Base-by-base conservation (phyloP, 495 filamentous ascomycete species). In the Bacidia rubella region DNA sequence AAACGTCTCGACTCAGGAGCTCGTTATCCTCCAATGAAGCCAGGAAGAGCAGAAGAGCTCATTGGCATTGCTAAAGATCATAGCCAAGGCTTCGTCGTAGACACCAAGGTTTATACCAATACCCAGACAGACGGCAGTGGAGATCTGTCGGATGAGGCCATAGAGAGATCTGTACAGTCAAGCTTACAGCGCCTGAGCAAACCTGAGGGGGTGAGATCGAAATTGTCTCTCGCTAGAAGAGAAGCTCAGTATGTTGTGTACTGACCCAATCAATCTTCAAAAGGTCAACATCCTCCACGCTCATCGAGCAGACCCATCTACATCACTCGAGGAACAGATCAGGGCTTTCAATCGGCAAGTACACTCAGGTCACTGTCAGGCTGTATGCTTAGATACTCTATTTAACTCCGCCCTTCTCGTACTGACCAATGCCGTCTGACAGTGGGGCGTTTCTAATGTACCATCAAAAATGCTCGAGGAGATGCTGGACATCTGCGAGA, bases 11-110 rank as follows among this genome's bases (percentile, higher is more conserved):
- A 76, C 44, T 68, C 70, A 0, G 72, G 65, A 2, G 66, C 69
- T 22, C 65, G 68, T 17, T 76, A 76, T 53, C 68, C 72, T 24
- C 69, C 71, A 17, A 46, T 59, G 2, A 65, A 62, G 19, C 63
- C 67, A 7, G 73, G 73, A 12, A 56, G 54, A 10, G 64, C 73
- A 1, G 73, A 76, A 54, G 45, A 58, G 48, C 52, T 72, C n/a
- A 59, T 76, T 12, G 73, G 71, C 2, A 64, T 68, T 47, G 57
- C 65, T 5, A 52, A 49, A 42, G 63, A 63, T 2, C 25, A 62
- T 2, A 55, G 54, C 20, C 49, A 58, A 3, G 53, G 52, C 11
- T 73, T 74, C 52, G 54, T 46, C 1, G 63, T 73, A 25, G 68
- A 72, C 44, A 73, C 70, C 0, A 74, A 74, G 52, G 61, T 73